Evolutionary conservation across 2,329 filamentous ascomycete genomes (phyloP).

Genomic region (Aspergillus glaucus): DNA sequence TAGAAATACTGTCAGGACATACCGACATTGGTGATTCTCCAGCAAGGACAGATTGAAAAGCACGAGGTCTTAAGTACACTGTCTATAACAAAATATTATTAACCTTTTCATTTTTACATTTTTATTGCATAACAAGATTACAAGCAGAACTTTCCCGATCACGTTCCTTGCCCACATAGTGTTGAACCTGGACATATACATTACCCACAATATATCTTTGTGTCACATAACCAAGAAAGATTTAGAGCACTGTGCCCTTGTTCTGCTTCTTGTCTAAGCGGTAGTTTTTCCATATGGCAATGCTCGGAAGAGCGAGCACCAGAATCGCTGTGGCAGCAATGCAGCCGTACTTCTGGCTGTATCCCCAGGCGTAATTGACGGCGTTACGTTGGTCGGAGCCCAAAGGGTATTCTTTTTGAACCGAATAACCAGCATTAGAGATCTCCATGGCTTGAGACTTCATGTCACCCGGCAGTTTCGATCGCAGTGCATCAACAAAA

Average conservation of each 20-base stretch:
- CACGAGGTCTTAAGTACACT: too few relatives aligned
- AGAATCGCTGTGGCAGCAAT: slow-evolving; percentile 32
- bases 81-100: too few relatives aligned
- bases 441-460: slow-evolving; percentile 16
- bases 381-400: slow-evolving; percentile 26
- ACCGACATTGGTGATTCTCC: neutral
- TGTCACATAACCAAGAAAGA: neutral
- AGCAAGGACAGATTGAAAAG: neutral
- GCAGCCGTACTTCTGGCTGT: slow-evolving; percentile 29
- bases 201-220: too few relatives aligned
- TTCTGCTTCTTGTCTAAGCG: slow-evolving; percentile 31
- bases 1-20: slow-evolving; percentile 2
- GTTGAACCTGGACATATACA: too few relatives aligned
- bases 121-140: too few relatives aligned
- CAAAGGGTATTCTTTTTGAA: slow-evolving; percentile 24
- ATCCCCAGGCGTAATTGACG: slow-evolving; percentile 34
- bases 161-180: too few relatives aligned
- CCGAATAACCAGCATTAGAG: slow-evolving; percentile 20
- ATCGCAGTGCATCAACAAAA: slow-evolving; percentile 43
- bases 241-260: neutral
- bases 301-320: slow-evolving; percentile 26
- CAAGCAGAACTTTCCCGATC: too few relatives aligned
- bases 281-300: slow-evolving; percentile 36
- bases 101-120: too few relatives aligned
- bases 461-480: slow-evolving; percentile 38